These are phyloP conservation scores for Lyophyllum decastes DNA, from an alignment of 768 basidiomycete genomes.

Conservation along the genomic window DNA sequence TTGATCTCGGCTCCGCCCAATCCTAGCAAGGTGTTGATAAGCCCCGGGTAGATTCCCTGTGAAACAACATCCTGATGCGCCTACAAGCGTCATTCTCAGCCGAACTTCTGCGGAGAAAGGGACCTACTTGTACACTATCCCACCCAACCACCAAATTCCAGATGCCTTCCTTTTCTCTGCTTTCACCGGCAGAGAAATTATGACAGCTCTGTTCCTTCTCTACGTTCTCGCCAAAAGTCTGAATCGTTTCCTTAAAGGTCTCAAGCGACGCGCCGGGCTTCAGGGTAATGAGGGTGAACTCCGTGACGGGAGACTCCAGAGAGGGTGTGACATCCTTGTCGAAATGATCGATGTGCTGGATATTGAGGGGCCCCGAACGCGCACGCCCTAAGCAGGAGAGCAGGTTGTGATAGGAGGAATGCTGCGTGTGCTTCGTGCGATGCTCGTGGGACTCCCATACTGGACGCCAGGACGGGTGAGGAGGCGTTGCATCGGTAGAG, in stretches of 20 bases:
- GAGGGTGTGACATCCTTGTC: constrained; percentile 1
- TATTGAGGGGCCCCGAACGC: background rate
- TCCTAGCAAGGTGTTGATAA: background rate
- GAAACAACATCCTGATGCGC: constrained; percentile 5
- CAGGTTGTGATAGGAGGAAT: constrained; percentile 3
- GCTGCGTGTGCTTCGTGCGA: constrained; percentile 5
- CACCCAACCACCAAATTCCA: constrained; percentile 8
- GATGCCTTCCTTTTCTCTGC: constrained; percentile 9
- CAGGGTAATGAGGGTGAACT: background rate
- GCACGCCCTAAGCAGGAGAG: background rate
- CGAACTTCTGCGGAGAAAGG: background rate
- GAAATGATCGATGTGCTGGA: constrained; percentile 11
- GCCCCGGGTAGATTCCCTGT: background rate
- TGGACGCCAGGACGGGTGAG: background rate
- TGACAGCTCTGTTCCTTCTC: background rate
- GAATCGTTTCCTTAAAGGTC: background rate
- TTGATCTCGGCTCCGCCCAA: background rate
- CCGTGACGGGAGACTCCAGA: constrained; percentile 4
- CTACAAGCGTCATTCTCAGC: background rate
- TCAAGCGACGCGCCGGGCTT: background rate
- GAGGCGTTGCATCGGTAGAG: background rate
- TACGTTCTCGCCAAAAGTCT: background rate
- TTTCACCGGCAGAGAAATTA: background rate
- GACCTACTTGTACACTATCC: constrained; percentile 13
- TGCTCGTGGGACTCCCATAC: constrained; percentile 14